These are phyloP conservation scores for Polyporus arcularius DNA, from an alignment of 768 basidiomycete genomes.

Conservation along the genomic window DNA sequence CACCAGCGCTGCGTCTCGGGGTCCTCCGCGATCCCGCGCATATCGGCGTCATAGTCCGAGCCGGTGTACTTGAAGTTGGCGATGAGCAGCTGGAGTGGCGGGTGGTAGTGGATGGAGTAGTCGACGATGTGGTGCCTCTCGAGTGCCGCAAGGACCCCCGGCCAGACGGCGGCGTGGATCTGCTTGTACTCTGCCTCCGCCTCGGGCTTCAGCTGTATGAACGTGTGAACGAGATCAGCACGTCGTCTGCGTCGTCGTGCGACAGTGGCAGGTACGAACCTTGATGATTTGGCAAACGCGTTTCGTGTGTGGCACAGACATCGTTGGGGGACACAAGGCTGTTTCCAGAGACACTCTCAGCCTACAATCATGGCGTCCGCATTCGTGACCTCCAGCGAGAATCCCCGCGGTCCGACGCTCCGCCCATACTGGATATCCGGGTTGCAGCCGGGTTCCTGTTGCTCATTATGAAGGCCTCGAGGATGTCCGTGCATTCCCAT, in stretches of 20 bases:
- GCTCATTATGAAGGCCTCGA: too few species aligned
- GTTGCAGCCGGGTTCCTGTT: too few species aligned
- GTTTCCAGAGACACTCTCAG: not conserved
- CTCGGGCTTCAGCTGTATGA: slow-evolving; percentile 53
- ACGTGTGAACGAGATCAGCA: not conserved
- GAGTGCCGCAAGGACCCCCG: slow-evolving; percentile 64
- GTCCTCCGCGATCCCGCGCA: slow-evolving; percentile 63
- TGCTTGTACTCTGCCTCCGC: slow-evolving; percentile 52
- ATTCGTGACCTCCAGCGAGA: not conserved
- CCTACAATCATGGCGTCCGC: not conserved
- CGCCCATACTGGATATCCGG: not conserved
- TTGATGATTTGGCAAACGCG: slow-evolving; percentile 76
- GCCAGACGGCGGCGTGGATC: slow-evolving; percentile 70
- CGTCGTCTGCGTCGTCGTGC: not conserved
- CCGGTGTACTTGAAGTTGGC: slow-evolving; percentile 81
- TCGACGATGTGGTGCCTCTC: slow-evolving; percentile 65
- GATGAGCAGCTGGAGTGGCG: slow-evolving; percentile 64
- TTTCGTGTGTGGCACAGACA: slow-evolving; percentile 39
- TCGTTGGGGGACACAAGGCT: slow-evolving; percentile 12
- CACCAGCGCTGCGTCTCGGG: slow-evolving; percentile 78
- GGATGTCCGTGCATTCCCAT: too few species aligned
- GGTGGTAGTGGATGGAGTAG: slow-evolving; percentile 76
- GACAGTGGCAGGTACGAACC: slow-evolving; percentile 34
- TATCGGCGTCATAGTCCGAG: slow-evolving; percentile 62
- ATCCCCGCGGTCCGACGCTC: not conserved